These are phyloP conservation scores for Calonectria fujianensis DNA, from an alignment of 2,329 filamentous ascomycete genomes.

Conservation along the genomic window DNA sequence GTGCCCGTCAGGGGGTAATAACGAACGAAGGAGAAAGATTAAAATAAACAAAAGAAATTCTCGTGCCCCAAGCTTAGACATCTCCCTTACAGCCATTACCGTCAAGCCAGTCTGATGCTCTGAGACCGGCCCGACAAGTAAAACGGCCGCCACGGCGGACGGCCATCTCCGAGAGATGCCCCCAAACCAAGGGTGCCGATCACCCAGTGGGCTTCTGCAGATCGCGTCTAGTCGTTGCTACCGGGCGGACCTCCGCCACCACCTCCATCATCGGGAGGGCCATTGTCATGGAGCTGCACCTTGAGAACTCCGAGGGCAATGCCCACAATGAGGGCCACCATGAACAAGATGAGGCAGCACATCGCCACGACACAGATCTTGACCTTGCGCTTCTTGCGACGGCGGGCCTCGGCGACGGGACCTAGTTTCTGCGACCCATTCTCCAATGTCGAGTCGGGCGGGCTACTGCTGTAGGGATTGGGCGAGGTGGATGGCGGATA, in stretches of 20 bases:
- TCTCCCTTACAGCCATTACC: neutral
- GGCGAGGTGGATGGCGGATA: constrained; percentile 47
- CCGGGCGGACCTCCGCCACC: constrained; percentile 6
- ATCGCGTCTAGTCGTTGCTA: constrained; percentile 11
- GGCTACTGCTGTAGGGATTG: constrained; percentile 47
- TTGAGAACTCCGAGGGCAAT: constrained; percentile 54
- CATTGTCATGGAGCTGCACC: constrained; percentile 42
- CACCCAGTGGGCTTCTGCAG: neutral
- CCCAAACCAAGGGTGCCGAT: neutral
- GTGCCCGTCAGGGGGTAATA: neutral
- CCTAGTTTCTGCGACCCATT: constrained; percentile 48
- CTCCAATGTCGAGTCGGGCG: constrained; percentile 44
- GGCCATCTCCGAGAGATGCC: constrained; percentile 3
- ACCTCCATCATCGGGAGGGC: constrained; percentile 36
- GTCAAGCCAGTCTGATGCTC: neutral
- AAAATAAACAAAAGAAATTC: neutral
- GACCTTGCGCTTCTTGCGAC: constrained; percentile 47
- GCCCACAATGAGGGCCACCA: constrained; percentile 53
- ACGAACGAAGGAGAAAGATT: neutral
- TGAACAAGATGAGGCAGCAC: constrained; percentile 50
- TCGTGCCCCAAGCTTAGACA: constrained; percentile 11
- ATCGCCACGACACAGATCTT: constrained; percentile 50
- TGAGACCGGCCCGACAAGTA: constrained; percentile 29
- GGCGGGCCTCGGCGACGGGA: constrained; percentile 50
- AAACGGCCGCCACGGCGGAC: neutral